Percentiles rank a stretch among this genome's conserved stretches.
phyloP scores from a whole-genome alignment of 352 stramenopile genomes.

The Globisporangium nagaii region DNA sequence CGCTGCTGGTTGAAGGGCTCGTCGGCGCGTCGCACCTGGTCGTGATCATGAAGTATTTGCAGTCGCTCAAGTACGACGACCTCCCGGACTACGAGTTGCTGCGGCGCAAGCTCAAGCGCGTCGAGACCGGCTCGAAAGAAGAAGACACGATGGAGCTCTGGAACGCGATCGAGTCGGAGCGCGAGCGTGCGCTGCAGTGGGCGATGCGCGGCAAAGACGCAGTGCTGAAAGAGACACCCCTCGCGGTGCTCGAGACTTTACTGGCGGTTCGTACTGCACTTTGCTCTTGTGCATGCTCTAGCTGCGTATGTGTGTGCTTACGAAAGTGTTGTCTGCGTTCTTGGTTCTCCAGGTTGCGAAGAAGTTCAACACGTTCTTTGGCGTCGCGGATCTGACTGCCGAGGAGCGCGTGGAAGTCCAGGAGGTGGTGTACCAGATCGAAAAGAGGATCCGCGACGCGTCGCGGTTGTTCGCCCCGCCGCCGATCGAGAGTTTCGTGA shows the following conservation, averaged over 20 bases:
- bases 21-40: conserved; percentile 61
- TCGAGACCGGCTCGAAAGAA: conserved; percentile 25
- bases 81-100: conserved; percentile 62
- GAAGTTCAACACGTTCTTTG: conserved; percentile 78
- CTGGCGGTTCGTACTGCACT: conserved; percentile 40
- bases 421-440: conserved; percentile 58
- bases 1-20: conserved; percentile 67
- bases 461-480: conserved; percentile 47
- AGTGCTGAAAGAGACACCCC: conserved; percentile 25
- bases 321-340: background rate
- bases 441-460: conserved; percentile 41
- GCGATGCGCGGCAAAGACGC: conserved; percentile 40
- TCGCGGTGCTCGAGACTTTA: conserved; percentile 37
- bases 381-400: conserved; percentile 31
- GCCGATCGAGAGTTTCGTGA: conserved; percentile 83
- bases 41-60: conserved; percentile 73
- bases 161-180: conserved; percentile 23
- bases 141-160: conserved; percentile 41
- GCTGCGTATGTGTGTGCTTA: background rate
- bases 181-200: conserved; percentile 46
- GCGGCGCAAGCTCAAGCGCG: conserved; percentile 27
- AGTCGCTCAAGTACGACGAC: conserved; percentile 69
- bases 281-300: background rate
- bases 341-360: conserved; percentile 41
- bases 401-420: conserved; percentile 62